Evolutionary conservation across 2,329 filamentous ascomycete genomes (phyloP).

Genomic region (Orbilia javanica): DNA sequence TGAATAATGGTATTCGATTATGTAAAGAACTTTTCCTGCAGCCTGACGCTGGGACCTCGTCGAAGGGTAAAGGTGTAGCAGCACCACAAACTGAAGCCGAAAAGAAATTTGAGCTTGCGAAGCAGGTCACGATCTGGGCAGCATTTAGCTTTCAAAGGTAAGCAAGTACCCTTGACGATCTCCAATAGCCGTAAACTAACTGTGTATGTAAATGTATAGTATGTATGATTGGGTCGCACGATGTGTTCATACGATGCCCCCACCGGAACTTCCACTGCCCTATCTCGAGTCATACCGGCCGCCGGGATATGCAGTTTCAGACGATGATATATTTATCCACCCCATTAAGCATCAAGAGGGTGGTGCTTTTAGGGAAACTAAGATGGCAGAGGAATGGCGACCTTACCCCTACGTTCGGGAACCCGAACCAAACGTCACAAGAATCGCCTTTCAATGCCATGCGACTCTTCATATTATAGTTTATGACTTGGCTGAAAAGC

Average conservation of each 20-base stretch:
- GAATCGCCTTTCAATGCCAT: slow-evolving; percentile 32
- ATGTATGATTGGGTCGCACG: slow-evolving; percentile 42
- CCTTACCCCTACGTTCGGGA: slow-evolving; percentile 44
- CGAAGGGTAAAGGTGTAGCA: slow-evolving; percentile 24
- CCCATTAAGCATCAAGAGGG: slow-evolving; percentile 41
- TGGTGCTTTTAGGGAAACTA: slow-evolving; percentile 12
- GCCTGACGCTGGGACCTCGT: not conserved
- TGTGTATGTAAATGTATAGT: not conserved
- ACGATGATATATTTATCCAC: not conserved
- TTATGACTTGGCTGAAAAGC: slow-evolving; percentile 34
- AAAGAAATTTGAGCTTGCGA: slow-evolving; percentile 44
- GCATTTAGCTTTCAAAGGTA: slow-evolving; percentile 48
- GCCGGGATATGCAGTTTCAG: not conserved
- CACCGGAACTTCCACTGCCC: slow-evolving; percentile 29
- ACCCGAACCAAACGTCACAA: slow-evolving; percentile 32
- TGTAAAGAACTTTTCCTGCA: slow-evolving; percentile 30
- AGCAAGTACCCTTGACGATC: too few relatives aligned
- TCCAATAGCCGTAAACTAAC: too few relatives aligned
- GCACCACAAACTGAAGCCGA: slow-evolving; percentile 22
- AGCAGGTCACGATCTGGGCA: slow-evolving; percentile 38
- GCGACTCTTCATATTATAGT: slow-evolving; percentile 34
- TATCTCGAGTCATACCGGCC: slow-evolving; percentile 29
- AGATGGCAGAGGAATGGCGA: slow-evolving; percentile 15
- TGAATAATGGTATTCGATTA: slow-evolving; percentile 41
- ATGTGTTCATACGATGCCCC: slow-evolving; percentile 44